Base-by-base conservation (phyloP, 345 rosid species). In the Populus nigra region DNA sequence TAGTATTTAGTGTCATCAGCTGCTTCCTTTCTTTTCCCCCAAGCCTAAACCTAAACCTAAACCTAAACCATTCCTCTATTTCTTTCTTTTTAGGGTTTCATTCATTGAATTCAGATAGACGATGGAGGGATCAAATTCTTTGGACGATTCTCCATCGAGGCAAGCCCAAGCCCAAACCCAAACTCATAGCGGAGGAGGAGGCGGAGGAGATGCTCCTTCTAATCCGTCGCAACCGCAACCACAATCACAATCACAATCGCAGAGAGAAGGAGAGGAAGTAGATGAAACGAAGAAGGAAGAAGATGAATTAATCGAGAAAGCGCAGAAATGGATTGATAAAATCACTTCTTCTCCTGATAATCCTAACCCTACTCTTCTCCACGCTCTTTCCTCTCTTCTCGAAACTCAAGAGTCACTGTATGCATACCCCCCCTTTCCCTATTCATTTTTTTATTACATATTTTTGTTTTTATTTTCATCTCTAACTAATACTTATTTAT, bases 321-420 rank as follows among this genome's bases (percentile, higher is more conserved):
- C 98, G 31, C 94, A 92, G 86, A 82, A 72, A 66, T 86, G 88
- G 31, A 96, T 96, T 89, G 99, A 96, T 9, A 91, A 76, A 10
- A 87, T 92, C 84, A 96, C 93, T 77, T 76, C 91, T 49, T 82
- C 82, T 45, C 88, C 92, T 13, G 92, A 93, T 76, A 93, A 86
- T 85, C 99, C 99, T 85, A 93, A 81, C 78, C 89, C 97, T 74
- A 65, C 79, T 13, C 74, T 86, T 16, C 95, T 96, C 27, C 98
- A 93, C 75, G 93, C 97, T 18, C 96, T 96, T 36, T 82, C 97
- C 22, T 88, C 91, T 38, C 88, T 96, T 68, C 91, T 96, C 22
- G 98, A 96, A 82, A 79, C 90, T 33, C 95, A 96, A 79, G 99
- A 96, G 88, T 80, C 91, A 66, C 80, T 85, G 99, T 96, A 86